A percentile compares a stretch with the other conserved stretches of the same genome.
phyloP scores from a whole-genome alignment of 2,329 filamentous ascomycete genomes.

The Colletotrichum siamense region DNA sequence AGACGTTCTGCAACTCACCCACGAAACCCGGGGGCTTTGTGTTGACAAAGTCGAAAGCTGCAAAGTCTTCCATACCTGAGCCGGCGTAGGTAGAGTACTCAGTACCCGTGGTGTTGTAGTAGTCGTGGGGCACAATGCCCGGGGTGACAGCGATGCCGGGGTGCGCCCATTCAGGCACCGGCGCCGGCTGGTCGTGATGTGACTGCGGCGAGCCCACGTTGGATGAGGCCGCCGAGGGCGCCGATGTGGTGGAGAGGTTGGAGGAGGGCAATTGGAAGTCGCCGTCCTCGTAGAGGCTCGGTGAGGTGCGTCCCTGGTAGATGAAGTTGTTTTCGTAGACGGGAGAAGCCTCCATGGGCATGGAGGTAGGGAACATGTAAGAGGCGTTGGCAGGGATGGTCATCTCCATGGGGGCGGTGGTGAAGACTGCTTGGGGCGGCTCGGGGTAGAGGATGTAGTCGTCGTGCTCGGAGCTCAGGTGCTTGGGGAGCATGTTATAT shows the following conservation, averaged over 20 bases:
- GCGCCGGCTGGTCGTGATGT: conserved; percentile 61
- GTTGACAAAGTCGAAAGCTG: conserved; percentile 52
- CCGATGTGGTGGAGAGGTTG: conserved; percentile 66
- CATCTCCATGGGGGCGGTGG: conserved; percentile 51
- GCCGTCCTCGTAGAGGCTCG: conserved; percentile 56
- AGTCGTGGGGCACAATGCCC: conserved; percentile 64
- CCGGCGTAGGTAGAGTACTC: conserved; percentile 61
- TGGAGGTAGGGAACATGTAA: conserved; percentile 42
- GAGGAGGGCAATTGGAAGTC: conserved; percentile 59
- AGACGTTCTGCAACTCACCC: conserved; percentile 56
- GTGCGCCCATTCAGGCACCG: conserved; percentile 63
- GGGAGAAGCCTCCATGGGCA: conserved; percentile 50
- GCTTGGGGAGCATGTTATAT: conserved; percentile 32
- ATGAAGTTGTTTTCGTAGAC: conserved; percentile 55
- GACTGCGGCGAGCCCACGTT: conserved; percentile 72
- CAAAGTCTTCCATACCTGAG: conserved; percentile 55
- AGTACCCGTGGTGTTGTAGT: conserved; percentile 55
- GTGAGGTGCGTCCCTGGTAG: conserved; percentile 53
- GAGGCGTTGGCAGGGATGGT: conserved; percentile 53
- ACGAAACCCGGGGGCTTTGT: conserved; percentile 56
- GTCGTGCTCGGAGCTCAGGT: conserved; percentile 32
- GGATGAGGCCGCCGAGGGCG: conserved; percentile 69
- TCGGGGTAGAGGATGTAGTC: conserved; percentile 54
- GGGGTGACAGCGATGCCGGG: conserved; percentile 66
- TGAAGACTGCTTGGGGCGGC: conserved; percentile 44